Base-by-base conservation (phyloP, 2,329 filamentous ascomycete genomes). In the Aspergillus sp. region DNA sequence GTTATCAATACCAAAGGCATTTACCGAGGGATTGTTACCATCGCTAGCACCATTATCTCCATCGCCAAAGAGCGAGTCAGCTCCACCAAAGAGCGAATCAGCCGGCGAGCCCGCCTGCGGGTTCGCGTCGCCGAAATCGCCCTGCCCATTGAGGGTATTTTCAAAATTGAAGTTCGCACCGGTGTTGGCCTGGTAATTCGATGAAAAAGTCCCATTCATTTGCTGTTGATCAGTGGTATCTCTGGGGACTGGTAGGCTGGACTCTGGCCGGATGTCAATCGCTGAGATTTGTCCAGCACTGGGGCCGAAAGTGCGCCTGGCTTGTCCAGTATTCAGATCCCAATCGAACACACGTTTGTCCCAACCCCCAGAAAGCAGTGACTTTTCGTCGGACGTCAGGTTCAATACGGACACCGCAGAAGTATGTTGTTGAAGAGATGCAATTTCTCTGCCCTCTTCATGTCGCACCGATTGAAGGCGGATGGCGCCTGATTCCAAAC, bases 281-380 rank as follows among this genome's bases (percentile, higher is more conserved):
- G 88, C 83, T 2, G 88, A 93, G 50, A 97, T 90, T 63, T 98
- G 93, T 5, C 86, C 78, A 12, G 84, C 87, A 46, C 79, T 88
- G 2, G 86, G 85, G 42, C 85, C 83, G 60, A 93, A 98, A 4
- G 79, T 78, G 9, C 90, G 81, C 54, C 83, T 84, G 5, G 86
- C 77, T 58, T 86, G 78, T 0, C 93, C 93, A 1, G 82, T 93
- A 60, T 97, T 89, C 22, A 98, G 69, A 65, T 97, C 93, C 93
- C 93, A 98, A 64, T 97, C 90, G 46, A 90, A 80, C 1, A 97
- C 84, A 15, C 81, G 86, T 71, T 95, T 97, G 68, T 98, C 93
- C 93, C 93, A 98, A 64, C 90, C 91, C 3, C 93, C 93, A 30
- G 90, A 96, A 7, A 98, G 69, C 3, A 97, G 81, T 35, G 85